Base-by-base conservation (phyloP, 2,329 filamentous ascomycete species). In the Periconia sp. region DNA sequence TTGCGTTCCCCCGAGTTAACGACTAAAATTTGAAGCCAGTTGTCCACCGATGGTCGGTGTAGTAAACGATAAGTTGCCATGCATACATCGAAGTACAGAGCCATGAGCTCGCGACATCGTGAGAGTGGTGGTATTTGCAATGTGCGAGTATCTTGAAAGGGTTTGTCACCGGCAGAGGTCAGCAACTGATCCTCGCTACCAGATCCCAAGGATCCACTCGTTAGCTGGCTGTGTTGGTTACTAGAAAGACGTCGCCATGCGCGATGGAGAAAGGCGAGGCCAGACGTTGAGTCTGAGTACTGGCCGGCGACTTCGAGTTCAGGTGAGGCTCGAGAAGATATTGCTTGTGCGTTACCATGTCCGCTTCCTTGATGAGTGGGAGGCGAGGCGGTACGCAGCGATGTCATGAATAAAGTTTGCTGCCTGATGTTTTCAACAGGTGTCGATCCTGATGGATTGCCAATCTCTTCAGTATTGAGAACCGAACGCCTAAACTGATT, bases 221-320 rank as follows among this genome's bases (percentile, higher is more conserved):
- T 23, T 22, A 57, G 19, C 0, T 63, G 66, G 13, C 51, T 66
- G 28, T 71, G 73, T 76, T 84, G 36, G 76, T 85, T 28, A 76
- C 84, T 32, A 75, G 84, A 50, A 57, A 89, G 41, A 76, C 86
- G 70, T 76, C 86, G 65, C 84, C 87, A 74, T 77, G 86, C 73
- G 75, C 86, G 83, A 66, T 87, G 52, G 73, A 89, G 67, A 70
- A 86, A 75, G 54, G 80, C 71, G 56, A 78, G 61, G 30, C 75
- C 59, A 59, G 80, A 74, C 4, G 79, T 77, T 11, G 76, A 75
- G 8, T 80, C 80, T n/a, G 80, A 70, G 48, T 80, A 79, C 37
- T 83, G 78, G 2, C 78, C 79, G 49, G 79, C 74, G 9, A 80
- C 74, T 46, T 80, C 78, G 1, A 77, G 70, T 35, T 74, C 77